Evolutionary conservation across 768 basidiomycete genomes (phyloP).

Genomic region (Serendipita sp.): DNA sequence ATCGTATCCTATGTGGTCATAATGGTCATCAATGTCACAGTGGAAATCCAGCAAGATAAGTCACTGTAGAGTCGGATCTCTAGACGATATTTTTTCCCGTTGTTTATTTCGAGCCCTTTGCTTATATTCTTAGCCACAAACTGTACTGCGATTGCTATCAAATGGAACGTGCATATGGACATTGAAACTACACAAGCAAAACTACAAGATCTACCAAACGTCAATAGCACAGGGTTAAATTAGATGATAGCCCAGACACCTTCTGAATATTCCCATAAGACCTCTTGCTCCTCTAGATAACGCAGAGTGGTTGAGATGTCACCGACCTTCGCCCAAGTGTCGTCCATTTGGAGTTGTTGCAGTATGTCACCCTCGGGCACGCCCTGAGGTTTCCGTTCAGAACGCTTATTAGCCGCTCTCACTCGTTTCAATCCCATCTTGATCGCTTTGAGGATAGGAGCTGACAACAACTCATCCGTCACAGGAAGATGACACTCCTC

Average conservation of each 20-base stretch:
- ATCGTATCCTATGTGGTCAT: constrained; percentile 56
- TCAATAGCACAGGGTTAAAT: not conserved
- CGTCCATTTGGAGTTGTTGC: not conserved
- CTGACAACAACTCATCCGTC: too few species aligned
- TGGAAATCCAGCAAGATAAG: constrained; percentile 36
- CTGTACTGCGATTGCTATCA: too few species aligned
- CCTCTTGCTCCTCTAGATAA: not conserved
- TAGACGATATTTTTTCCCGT: not conserved
- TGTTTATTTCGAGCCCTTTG: not conserved
- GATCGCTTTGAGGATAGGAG: too few species aligned
- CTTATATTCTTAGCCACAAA: too few species aligned
- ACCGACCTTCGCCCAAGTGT: not conserved
- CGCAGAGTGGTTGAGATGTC: not conserved
- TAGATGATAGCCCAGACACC: not conserved
- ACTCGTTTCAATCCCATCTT: too few species aligned
- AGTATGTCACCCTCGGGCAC: not conserved
- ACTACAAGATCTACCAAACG: too few species aligned
- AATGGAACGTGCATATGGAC: too few species aligned
- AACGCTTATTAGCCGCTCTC: too few species aligned
- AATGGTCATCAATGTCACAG: constrained; percentile 65
- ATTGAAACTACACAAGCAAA: too few species aligned
- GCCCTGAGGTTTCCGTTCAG: not conserved
- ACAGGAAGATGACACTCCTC: not conserved
- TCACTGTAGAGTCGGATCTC: too few species aligned
- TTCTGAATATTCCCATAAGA: not conserved